These are phyloP conservation scores for Diplosphaera chodatii DNA, from an alignment of 139 green algal genomes.

Conservation along the genomic window DNA sequence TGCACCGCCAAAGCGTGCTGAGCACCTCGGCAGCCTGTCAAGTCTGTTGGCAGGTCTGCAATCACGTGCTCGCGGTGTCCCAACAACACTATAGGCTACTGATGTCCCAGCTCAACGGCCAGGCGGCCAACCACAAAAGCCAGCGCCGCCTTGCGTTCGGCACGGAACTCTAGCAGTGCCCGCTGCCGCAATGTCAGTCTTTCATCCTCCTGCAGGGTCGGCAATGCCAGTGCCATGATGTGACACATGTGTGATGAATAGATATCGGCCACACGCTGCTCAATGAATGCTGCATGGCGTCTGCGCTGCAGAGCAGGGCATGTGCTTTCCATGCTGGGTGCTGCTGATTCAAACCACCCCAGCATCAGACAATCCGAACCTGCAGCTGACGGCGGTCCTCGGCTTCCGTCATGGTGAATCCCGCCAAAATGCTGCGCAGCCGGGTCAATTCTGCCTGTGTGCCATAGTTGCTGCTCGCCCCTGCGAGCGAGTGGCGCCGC, in stretches of 20 bases:
- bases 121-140: background rate
- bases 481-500: background rate
- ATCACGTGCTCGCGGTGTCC: too few species aligned
- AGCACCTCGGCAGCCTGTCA: too few species aligned
- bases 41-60: too few species aligned
- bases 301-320: too few species aligned
- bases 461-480: background rate
- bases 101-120: background rate
- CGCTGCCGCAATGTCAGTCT: background rate
- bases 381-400: background rate
- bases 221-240: background rate
- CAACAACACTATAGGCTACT: too few species aligned
- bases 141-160: background rate
- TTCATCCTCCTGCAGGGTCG: too few species aligned
- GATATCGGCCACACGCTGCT: background rate
- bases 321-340: background rate
- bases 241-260: background rate
- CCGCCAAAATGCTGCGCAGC: background rate
- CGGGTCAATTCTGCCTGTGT: background rate
- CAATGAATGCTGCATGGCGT: background rate
- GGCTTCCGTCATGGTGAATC: background rate
- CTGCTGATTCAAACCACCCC: too few species aligned
- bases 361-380: background rate
- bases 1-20: too few species aligned
- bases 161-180: background rate